These are phyloP conservation scores for Acorus calamus DNA, from an alignment of 106 monocot genomes.

Conservation along the genomic window DNA sequence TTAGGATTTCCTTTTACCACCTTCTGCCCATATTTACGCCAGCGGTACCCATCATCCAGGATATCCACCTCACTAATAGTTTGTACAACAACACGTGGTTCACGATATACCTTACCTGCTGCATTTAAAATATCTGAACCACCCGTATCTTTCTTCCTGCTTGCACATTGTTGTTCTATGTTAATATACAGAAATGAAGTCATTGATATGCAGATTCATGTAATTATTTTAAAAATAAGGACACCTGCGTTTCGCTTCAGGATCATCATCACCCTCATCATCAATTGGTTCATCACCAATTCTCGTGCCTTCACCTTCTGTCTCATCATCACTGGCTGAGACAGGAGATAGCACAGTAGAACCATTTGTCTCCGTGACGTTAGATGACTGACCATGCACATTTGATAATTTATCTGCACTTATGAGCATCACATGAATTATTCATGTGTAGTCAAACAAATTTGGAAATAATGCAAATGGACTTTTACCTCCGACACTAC, in stretches of 20 bases:
- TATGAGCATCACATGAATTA: neutral
- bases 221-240: neutral
- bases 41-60: constrained; percentile 97
- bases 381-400: constrained; percentile 7
- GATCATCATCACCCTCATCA: constrained; percentile 11
- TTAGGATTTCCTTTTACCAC: constrained; percentile 99
- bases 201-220: neutral
- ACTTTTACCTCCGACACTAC: neutral
- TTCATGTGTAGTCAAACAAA: neutral
- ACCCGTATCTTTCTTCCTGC: constrained; percentile 60
- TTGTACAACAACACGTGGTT: constrained; percentile 97
- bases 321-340: constrained; percentile 1
- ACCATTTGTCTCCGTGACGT: constrained; percentile 10
- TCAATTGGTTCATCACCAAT: neutral
- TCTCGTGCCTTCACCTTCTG: constrained; percentile 3
- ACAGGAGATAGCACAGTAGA: neutral
- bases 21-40: constrained; percentile 99
- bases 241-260: constrained; percentile 16
- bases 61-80: constrained; percentile 98
- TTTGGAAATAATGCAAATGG: constrained; percentile 1
- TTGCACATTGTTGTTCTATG: neutral
- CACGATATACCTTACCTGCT: constrained; percentile 53
- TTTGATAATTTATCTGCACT: constrained; percentile 1
- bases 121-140: constrained; percentile 33
- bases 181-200: no score